A percentile compares a stretch with the other conserved stretches of the same genome.
phyloP scores from a whole-genome alignment of 116 monocot species.

The Posidonia oceanica region DNA sequence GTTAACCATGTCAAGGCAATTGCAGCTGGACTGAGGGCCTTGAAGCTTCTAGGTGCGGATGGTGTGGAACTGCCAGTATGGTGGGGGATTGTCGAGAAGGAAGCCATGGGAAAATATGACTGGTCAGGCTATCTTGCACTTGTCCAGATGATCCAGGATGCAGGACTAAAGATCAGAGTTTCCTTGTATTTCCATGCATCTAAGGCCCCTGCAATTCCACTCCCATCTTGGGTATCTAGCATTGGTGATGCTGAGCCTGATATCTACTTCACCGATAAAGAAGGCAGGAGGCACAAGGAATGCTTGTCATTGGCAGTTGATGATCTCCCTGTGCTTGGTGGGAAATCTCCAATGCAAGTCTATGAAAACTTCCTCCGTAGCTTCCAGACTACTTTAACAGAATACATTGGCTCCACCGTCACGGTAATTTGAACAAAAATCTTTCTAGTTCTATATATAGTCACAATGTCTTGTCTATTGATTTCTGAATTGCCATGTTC shows the following conservation, averaged over 20 bases:
- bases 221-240: constrained; percentile 37
- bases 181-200: constrained; percentile 36
- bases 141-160: constrained; percentile 37
- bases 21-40: constrained; percentile 51
- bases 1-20: constrained; percentile 58
- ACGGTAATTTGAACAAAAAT: constrained; percentile 20
- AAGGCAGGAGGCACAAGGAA: constrained; percentile 23
- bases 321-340: constrained; percentile 51
- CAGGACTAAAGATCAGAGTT: constrained; percentile 45
- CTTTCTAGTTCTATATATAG: no score
- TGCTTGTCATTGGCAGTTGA: constrained; percentile 63
- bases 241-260: constrained; percentile 39
- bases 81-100: constrained; percentile 53
- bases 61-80: constrained; percentile 75
- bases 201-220: constrained; percentile 12
- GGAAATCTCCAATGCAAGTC: constrained; percentile 42
- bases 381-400: constrained; percentile 36
- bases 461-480: no score
- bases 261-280: constrained; percentile 41
- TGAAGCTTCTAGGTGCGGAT: constrained; percentile 58
- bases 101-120: constrained; percentile 17
- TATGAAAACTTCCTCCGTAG: constrained; percentile 36
- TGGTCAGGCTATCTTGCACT: constrained; percentile 54
- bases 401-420: constrained; percentile 48
- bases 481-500: no score